A percentile compares a stretch with the other conserved stretches of the same genome.
These are phyloP conservation scores for Monosporozyma siamensis DNA, from an alignment of 805 yeast genomes.

Conservation along the genomic window DNA sequence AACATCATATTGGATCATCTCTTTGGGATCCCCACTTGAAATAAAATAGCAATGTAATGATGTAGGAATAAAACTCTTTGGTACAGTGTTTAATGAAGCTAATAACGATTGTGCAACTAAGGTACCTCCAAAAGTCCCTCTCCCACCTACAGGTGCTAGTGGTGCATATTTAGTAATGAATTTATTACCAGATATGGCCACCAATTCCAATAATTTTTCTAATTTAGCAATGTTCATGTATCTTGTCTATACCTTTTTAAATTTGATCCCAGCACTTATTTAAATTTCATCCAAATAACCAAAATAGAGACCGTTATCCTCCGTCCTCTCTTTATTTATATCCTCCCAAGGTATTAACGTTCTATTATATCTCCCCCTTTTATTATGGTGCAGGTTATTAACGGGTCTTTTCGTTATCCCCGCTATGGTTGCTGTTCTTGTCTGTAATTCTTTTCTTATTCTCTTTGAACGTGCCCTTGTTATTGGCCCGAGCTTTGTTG, in stretches of 20 bases:
- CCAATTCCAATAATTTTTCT: slow-evolving; percentile 17
- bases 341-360: slow-evolving; percentile 29
- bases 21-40: slow-evolving; percentile 39
- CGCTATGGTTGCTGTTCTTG: not conserved
- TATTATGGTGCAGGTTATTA: not conserved
- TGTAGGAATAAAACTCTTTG: slow-evolving; percentile 42
- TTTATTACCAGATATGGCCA: slow-evolving; percentile 12
- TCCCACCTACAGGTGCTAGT: slow-evolving; percentile 41
- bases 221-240: slow-evolving; percentile 8
- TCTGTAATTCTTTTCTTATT: not conserved
- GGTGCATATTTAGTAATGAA: slow-evolving; percentile 20
- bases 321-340: not conserved
- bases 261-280: no score
- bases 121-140: slow-evolving; percentile 67
- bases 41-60: slow-evolving; percentile 58
- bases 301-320: no score
- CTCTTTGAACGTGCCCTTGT: slow-evolving; percentile 2
- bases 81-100: slow-evolving; percentile 48
- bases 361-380: slow-evolving; percentile 7
- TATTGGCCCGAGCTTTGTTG: not conserved
- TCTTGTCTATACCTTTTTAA: no score
- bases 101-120: slow-evolving; percentile 54
- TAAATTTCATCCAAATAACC: not conserved
- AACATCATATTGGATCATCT: slow-evolving; percentile 47
- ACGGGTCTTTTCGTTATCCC: not conserved